phyloP scores from a whole-genome alignment of 305 asterid genomes.

The Fraxinus latifolia region DNA sequence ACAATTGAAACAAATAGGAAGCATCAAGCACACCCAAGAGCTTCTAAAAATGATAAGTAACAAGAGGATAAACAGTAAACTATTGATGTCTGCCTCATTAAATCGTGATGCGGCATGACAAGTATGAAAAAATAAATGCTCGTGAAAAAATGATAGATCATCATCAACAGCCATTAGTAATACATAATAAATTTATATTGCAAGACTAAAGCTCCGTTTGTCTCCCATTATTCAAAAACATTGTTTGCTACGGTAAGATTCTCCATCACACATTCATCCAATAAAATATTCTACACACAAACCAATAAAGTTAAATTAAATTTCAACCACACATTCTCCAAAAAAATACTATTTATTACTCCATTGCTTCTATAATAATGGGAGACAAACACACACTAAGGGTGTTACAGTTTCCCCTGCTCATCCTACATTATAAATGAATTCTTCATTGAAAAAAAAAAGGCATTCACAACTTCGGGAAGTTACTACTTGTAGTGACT shows the following conservation, averaged over 20 bases:
- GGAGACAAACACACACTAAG: not conserved
- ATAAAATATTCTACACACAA: too few relatives aligned
- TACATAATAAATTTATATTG: not conserved
- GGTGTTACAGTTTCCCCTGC: not conserved
- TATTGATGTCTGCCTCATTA: not conserved
- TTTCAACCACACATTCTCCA: too few relatives aligned
- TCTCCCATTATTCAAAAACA: too few relatives aligned
- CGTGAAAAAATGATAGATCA: not conserved
- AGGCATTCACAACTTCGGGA: not conserved
- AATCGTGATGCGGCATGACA: not conserved
- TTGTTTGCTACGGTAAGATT: too few relatives aligned
- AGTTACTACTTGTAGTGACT: not conserved
- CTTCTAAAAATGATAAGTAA: not conserved
- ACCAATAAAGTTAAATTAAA: too few relatives aligned
- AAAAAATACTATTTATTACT: too few relatives aligned
- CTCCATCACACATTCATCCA: too few relatives aligned
- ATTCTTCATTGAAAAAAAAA: not conserved
- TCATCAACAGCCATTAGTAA: not conserved
- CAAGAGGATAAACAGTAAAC: not conserved
- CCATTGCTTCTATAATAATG: too few relatives aligned
- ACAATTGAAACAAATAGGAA: not conserved
- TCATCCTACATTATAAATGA: conserved; percentile 6
- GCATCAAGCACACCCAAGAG: conserved; percentile 8
- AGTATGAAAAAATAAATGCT: conserved; percentile 4
- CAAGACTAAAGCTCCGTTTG: not conserved